Conservation (phyloP, 2,329 filamentous ascomycete species). For the Chaetomium sp. region DNA sequence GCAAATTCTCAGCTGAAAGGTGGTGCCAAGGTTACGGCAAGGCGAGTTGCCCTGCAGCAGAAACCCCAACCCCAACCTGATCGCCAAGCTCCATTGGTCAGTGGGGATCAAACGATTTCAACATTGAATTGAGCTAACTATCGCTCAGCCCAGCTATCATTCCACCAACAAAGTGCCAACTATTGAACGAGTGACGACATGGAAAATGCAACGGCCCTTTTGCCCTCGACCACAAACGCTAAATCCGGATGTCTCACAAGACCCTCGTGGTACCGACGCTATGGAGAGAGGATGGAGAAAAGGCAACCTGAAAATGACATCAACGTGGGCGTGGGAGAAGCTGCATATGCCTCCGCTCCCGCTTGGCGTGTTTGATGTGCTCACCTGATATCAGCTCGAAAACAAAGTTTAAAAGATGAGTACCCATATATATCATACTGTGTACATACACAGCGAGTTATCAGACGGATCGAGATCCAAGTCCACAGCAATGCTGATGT, state of each 20-base stretch:
- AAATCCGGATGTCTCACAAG: neutral
- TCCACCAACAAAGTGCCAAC: neutral
- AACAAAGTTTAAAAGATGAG: neutral
- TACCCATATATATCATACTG: too few relatives aligned
- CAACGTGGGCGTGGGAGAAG: conserved; percentile 5
- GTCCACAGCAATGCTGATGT: neutral
- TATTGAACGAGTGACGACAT: conserved; percentile 10
- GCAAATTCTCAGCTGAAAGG: conserved; percentile 1
- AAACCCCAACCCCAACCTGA: conserved; percentile 26
- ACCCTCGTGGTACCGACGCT: neutral
- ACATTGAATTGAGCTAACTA: conserved; percentile 4
- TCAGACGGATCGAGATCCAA: neutral
- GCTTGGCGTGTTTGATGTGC: neutral
- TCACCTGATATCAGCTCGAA: neutral
- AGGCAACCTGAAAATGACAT: neutral
- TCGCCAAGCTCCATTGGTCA: conserved; percentile 24
- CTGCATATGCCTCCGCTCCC: neutral
- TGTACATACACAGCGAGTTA: neutral
- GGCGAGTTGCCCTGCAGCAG: conserved; percentile 25
- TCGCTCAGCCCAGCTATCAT: neutral
- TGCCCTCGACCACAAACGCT: neutral
- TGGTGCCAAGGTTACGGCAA: conserved; percentile 17
- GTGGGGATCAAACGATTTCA: conserved; percentile 11
- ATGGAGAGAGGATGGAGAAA: neutral
- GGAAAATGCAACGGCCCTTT: conserved; percentile 1